Conservation (phyloP, 2,329 filamentous ascomycete genomes). For the Penicillium griseofulvum region DNA sequence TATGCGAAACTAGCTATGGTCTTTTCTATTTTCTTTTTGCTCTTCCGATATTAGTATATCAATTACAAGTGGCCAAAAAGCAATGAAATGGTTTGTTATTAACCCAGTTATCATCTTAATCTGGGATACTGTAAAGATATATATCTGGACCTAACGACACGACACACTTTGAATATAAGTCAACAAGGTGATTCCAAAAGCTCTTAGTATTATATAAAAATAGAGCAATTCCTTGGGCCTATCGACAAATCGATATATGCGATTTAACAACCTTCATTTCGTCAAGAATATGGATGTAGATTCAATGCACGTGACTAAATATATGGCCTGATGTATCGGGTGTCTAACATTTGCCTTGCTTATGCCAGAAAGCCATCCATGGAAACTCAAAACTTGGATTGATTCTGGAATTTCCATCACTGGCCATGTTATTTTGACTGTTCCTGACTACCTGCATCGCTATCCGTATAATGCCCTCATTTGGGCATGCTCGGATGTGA, state of each 20-base stretch:
- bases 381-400: not conserved
- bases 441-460: not conserved
- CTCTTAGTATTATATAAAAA: not conserved
- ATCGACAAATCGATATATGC: not conserved
- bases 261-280: not conserved
- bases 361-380: slow-evolving; percentile 2
- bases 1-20: not conserved
- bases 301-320: not conserved
- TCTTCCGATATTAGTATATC: too few species aligned
- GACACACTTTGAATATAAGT: too few species aligned
- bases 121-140: not conserved
- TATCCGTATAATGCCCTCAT: not conserved
- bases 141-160: not conserved
- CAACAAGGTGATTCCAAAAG: not conserved
- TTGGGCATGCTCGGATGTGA: slow-evolving; percentile 4
- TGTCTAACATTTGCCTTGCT: slow-evolving; percentile 1
- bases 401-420: not conserved
- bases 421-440: not conserved
- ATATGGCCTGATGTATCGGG: not conserved
- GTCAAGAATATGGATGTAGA: not conserved
- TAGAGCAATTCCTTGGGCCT: rapidly evolving
- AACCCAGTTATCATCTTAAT: too few species aligned
- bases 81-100: rapidly evolving
- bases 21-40: not conserved
- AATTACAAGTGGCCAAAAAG: rapidly evolving